Evolutionary conservation across 2,329 filamentous ascomycete genomes (phyloP), one percentile per base, ranked within the genome.

Genomic region (Talaromyces sp.): DNA sequence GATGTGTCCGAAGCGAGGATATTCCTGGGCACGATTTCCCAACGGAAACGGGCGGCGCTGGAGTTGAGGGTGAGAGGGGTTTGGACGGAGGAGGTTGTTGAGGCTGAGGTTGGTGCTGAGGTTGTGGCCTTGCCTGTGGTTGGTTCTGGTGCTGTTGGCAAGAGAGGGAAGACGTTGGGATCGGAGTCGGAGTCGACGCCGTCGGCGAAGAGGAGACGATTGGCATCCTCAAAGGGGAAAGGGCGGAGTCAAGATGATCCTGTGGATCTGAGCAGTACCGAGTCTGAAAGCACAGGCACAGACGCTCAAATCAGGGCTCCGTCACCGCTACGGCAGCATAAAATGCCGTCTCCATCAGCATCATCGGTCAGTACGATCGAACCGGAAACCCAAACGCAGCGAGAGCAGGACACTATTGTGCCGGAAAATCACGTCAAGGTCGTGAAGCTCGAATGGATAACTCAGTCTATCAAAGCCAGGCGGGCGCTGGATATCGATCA

Each of bases 21-120:
- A 2, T 82, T 97, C 1, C 75, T 98, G 34, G 92, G 91, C 1
- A 91, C 88, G 69, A 84, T 96, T 38, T 83, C 83, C 0, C 89
- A 86, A 64, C 88, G 86, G 69, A 85, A 87, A 71, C 85, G 94
- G 19, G 92, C 92, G 0, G 82, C 86, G 56, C 88, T 96, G 70
- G 94, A 98, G 77, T 80, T 98, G 67, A 84, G 91, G 62, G 84
- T 86, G 6, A 84, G 86, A 54, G 88, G 87, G 15, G 70, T 97
- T 2, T 79, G 76, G 74, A 80, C 79, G 49, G 75, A 83, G 61
- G 77, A 82, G 59, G 62, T 72, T 31, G 62, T 72, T 31, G 64
- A 82, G 60, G 63, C 72, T 29, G 27, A 29, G 27, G 64, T 7
- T 51, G 47, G n/a, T 5, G 45, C 7, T 49, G 47, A 8, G 22